Conservation (phyloP, 75 land plant species). For the Cunninghamia lanceolata region DNA sequence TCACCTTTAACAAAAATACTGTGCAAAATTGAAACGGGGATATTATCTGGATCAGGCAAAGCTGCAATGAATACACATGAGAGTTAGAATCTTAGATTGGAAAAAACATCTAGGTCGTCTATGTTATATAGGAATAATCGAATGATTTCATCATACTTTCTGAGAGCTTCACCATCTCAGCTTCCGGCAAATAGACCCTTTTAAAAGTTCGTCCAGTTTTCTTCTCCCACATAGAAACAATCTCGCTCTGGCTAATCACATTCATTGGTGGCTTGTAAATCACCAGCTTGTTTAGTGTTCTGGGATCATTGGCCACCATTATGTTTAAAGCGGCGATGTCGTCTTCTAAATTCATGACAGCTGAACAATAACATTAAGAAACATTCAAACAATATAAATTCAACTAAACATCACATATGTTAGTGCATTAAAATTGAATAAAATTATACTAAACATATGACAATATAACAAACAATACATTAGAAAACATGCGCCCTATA, state of each 20-base stretch:
- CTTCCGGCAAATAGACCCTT: conserved; percentile 18
- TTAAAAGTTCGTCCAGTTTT: conserved; percentile 30
- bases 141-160: conserved; percentile 17
- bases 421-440: too few species aligned
- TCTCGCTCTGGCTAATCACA: conserved; percentile 33
- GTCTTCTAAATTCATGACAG: conserved; percentile 34
- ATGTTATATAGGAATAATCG: not conserved
- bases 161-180: conserved; percentile 26
- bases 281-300: conserved; percentile 19
- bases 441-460: too few species aligned
- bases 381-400: not conserved
- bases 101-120: too few species aligned
- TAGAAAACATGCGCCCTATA: too few species aligned
- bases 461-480: too few species aligned
- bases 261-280: conserved; percentile 38
- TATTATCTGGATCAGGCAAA: conserved; percentile 29
- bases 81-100: too few species aligned
- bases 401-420: too few species aligned
- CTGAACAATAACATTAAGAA: conserved; percentile 2
- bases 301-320: conserved; percentile 32
- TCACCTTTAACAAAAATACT: conserved; percentile 2
- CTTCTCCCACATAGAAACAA: conserved; percentile 37
- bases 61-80: conserved; percentile 27
- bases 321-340: conserved; percentile 38
- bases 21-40: conserved; percentile 26